Conservation (phyloP, 805 yeast species). For the Hanseniaspora mollemarum region DNA sequence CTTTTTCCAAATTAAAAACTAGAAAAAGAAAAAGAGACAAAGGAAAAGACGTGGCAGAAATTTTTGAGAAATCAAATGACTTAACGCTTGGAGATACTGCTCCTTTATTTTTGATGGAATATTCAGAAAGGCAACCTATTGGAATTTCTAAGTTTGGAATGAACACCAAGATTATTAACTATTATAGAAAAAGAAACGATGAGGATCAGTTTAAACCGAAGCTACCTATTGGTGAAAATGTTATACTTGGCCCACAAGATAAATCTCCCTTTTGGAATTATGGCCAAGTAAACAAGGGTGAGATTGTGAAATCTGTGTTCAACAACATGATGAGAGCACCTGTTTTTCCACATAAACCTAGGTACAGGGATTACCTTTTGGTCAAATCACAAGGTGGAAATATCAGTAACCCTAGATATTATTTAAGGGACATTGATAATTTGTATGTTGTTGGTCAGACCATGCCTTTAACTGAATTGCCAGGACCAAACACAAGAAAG, state of each 20-base stretch:
- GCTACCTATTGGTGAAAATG: slow-evolving; percentile 82
- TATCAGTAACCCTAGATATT: slow-evolving; percentile 48
- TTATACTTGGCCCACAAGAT: slow-evolving; percentile 90
- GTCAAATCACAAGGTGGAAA: slow-evolving; percentile 73
- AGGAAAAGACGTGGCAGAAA: slow-evolving; percentile 66
- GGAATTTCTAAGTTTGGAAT: slow-evolving; percentile 83
- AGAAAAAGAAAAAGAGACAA: slow-evolving; percentile 84
- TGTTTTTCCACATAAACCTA: slow-evolving; percentile 71
- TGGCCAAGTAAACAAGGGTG: slow-evolving; percentile 92
- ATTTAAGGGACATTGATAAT: slow-evolving; percentile 54
- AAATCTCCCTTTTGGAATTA: slow-evolving; percentile 97
- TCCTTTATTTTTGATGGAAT: slow-evolving; percentile 67
- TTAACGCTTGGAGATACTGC: slow-evolving; percentile 77
- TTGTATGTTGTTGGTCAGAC: slow-evolving; percentile 83
- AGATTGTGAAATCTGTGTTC: slow-evolving; percentile 83
- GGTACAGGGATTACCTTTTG: slow-evolving; percentile 68
- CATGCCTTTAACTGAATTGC: slow-evolving; percentile 86
- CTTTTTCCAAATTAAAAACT: slow-evolving; percentile 59
- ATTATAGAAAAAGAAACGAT: slow-evolving; percentile 71
- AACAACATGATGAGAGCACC: slow-evolving; percentile 91
- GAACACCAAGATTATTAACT: slow-evolving; percentile 88
- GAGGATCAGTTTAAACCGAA: slow-evolving; percentile 83
- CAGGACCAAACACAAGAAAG: slow-evolving; percentile 94
- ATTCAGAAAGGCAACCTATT: slow-evolving; percentile 78
- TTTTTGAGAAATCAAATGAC: slow-evolving; percentile 61